Base-by-base conservation (phyloP, 441 rosid genomes). In the Breynia disticha region DNA sequence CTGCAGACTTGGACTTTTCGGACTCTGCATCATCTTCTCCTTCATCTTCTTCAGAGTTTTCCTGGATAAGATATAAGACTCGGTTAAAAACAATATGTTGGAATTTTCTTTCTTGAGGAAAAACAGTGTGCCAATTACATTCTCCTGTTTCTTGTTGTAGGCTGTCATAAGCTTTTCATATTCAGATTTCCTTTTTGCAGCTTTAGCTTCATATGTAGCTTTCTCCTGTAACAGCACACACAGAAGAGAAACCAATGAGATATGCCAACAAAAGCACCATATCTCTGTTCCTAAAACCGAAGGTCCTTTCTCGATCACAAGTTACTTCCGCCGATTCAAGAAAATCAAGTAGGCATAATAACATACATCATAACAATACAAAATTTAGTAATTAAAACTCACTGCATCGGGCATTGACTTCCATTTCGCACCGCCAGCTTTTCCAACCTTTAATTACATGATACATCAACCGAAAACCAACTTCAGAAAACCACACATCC, bases 401-500 rank as follows among this genome's bases (percentile, higher is more conserved):
- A 87, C 96, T 51, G 78, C 62, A 2, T 75, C 80, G 6, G 94
- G 67, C 75, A 87, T 17, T 0, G 88, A 79, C 57, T 84, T 87
- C 96, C 96, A 87, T 61, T 79, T 87, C 45, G 76, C 84, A 21
- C 96, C 94, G 55, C 87, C 96, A 71, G 96, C 96, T 57, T 84
- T 87, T 16, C 94, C 94, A 63, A 87, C 96, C 96, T 87, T 66
- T 54, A 70, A 47, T 39, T 54, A 64, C 49, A 78, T n/a, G n/a
- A n/a, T n/a, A 32, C 37, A 22, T 45, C 52, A 52, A 63, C 22
- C 8, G 44, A 55, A 46, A 7, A 12, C 3, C 21, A 43, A 5
- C n/a, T n/a, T n/a, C n/a, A n/a, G n/a, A n/a, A n/a, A n/a, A n/a
- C n/a, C n/a, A n/a, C n/a, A n/a, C n/a, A n/a, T n/a, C n/a, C 2